Evolutionary conservation across 2,329 filamentous ascomycete genomes (phyloP).

Genomic region (Meredithiella fracta): DNA sequence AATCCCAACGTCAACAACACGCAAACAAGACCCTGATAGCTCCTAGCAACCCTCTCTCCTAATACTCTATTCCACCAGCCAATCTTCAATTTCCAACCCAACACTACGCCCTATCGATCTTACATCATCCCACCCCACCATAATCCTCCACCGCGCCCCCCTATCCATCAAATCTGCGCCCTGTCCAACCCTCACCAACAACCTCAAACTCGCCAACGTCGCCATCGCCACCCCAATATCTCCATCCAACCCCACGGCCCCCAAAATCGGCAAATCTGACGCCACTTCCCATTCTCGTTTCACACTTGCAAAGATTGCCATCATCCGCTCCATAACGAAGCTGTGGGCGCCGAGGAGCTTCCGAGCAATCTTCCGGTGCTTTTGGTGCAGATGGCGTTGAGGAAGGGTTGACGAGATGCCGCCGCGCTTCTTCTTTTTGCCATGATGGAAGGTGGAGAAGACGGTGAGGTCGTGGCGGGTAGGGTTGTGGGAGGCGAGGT

Average conservation of each 20-base stretch:
- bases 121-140: conserved; percentile 63
- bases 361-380: conserved; percentile 56
- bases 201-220: conserved; percentile 52
- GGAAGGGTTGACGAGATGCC: conserved; percentile 25
- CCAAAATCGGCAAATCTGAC: conserved; percentile 20
- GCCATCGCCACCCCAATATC: conserved; percentile 51
- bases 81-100: conserved; percentile 65
- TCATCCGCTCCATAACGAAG: conserved; percentile 61
- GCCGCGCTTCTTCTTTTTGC: conserved; percentile 32
- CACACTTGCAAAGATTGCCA: conserved; percentile 60
- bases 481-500: conserved; percentile 68
- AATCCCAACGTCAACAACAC: not conserved
- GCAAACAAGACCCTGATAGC: conserved; percentile 10
- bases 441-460: conserved; percentile 55
- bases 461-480: conserved; percentile 54
- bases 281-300: conserved; percentile 34
- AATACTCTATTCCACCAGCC: conserved; percentile 43
- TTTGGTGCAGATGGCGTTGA: conserved; percentile 23
- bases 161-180: conserved; percentile 48
- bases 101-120: conserved; percentile 54
- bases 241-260: conserved; percentile 27
- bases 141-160: conserved; percentile 59
- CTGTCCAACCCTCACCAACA: conserved; percentile 50
- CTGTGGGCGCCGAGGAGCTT: conserved; percentile 62
- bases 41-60: not conserved